phyloP scores from a whole-genome alignment of 108 stramenopile genomes.

The Nannochloropsis oceanica region DNA sequence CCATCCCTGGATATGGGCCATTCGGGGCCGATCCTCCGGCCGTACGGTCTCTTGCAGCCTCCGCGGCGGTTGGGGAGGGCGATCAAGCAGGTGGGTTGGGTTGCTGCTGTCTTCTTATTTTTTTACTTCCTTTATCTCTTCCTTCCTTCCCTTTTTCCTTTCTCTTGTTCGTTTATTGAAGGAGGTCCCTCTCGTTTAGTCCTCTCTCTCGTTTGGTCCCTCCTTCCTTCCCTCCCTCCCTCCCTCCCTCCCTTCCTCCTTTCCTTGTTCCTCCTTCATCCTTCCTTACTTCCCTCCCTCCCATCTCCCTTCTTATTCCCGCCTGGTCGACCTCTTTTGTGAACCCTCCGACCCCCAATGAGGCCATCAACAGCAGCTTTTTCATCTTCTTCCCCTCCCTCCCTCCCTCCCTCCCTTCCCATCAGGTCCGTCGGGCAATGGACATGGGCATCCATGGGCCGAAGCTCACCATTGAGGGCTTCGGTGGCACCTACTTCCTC shows the following conservation, averaged over 20 bases:
- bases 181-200: not conserved
- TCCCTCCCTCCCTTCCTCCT: not conserved
- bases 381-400: too few species aligned
- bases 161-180: not conserved
- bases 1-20: conserved; percentile 9
- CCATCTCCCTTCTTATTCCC: not conserved
- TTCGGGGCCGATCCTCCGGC: conserved; percentile 10
- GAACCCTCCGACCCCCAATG: too few species aligned
- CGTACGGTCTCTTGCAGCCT: not conserved
- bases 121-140: not conserved
- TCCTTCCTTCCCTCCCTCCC: not conserved
- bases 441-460: conserved; percentile 44
- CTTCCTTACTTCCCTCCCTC: not conserved
- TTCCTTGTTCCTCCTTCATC: not conserved
- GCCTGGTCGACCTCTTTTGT: too few species aligned
- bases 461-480: conserved; percentile 72
- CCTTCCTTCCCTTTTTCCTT: not conserved
- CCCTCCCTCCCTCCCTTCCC: not conserved
- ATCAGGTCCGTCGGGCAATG: conserved; percentile 10
- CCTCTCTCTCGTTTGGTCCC: not conserved
- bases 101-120: not conserved
- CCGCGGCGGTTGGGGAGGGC: conserved; percentile 6
- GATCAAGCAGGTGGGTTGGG: conserved; percentile 7
- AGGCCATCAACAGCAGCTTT: too few species aligned
- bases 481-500: conserved; percentile 92